These are phyloP conservation scores for Penicillium sp. DNA, from an alignment of 2,329 filamentous ascomycete species.

Conservation along the genomic window DNA sequence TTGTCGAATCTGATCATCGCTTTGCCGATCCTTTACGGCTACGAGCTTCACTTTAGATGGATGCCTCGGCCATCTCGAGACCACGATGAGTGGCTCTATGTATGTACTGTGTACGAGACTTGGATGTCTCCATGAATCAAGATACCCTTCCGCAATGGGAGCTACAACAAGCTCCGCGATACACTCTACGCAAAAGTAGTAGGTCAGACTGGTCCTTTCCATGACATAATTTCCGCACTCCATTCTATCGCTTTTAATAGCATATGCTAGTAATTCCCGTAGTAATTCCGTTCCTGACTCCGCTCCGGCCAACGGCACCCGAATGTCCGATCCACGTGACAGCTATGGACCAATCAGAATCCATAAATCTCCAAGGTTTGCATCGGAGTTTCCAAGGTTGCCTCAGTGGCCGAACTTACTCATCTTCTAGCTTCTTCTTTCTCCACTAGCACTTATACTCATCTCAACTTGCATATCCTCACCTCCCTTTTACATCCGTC, in stretches of 20 bases:
- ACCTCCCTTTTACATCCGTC: slow-evolving; percentile 18
- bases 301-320: not conserved
- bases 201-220: not conserved
- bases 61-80: not conserved
- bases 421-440: slow-evolving; percentile 30
- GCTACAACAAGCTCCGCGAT: not conserved
- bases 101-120: slow-evolving; percentile 8
- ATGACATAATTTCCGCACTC: not conserved
- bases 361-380: slow-evolving; percentile 4
- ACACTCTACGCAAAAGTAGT: not conserved
- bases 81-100: slow-evolving; percentile 2
- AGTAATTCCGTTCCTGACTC: slow-evolving; percentile 2
- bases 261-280: not conserved
- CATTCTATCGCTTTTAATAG: not conserved
- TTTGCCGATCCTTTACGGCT: not conserved
- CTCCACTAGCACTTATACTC: slow-evolving; percentile 15
- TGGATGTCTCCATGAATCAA: slow-evolving; percentile 11
- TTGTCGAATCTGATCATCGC: not conserved
- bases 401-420: slow-evolving; percentile 20
- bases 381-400: slow-evolving; percentile 10
- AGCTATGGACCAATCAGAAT: not conserved
- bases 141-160: slow-evolving; percentile 10
- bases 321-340: slow-evolving; percentile 9
- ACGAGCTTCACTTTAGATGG: not conserved
- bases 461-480: slow-evolving; percentile 11